phyloP scores from a whole-genome alignment of 768 basidiomycete species.

The Inosperma sp. region DNA sequence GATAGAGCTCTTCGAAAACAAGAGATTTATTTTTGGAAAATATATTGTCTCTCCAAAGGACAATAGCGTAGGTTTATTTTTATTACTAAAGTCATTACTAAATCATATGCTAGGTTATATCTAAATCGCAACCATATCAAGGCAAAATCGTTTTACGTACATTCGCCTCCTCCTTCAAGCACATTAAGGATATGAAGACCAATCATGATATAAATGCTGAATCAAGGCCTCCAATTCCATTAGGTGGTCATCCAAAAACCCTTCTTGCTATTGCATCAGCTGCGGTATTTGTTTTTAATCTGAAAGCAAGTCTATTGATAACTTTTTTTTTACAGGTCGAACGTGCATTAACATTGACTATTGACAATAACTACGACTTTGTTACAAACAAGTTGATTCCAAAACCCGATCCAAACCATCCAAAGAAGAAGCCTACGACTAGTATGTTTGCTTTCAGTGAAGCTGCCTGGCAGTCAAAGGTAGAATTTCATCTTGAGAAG shows the following conservation, averaged over 20 bases:
- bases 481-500: not conserved
- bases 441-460: constrained; percentile 4
- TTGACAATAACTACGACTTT: not conserved
- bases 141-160: not conserved
- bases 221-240: no score
- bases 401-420: not conserved
- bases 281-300: not conserved
- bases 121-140: not conserved
- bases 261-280: not conserved
- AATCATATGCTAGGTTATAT: not conserved
- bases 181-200: not conserved
- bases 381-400: not conserved
- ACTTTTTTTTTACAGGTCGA: not conserved
- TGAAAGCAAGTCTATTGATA: not conserved
- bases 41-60: not conserved
- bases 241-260: not conserved
- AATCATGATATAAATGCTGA: not conserved
- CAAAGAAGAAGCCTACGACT: not conserved
- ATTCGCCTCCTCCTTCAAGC: not conserved
- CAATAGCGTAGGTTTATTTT: not conserved
- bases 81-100: not conserved
- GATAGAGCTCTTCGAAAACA: not conserved
- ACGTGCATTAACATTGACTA: not conserved
- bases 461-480: not conserved
- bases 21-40: not conserved